Base-by-base conservation (phyloP, 768 basidiomycete species). In the Pulveroboletus ravenelii region DNA sequence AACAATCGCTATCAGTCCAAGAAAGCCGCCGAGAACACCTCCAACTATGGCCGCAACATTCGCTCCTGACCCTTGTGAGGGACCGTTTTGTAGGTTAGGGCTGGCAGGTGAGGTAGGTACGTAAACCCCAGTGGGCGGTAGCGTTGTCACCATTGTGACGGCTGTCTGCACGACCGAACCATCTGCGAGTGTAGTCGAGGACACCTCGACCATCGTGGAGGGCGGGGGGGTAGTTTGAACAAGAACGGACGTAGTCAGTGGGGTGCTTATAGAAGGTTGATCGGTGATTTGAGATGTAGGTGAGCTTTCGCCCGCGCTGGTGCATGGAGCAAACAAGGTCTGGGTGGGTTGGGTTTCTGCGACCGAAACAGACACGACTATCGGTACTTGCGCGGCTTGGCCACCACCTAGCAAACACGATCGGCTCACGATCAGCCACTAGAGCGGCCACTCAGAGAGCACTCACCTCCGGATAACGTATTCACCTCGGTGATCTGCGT, bases 21-120 rank as follows among this genome's bases (percentile, higher is more conserved):
- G 66, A 59, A 81, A 75, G 10, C 81, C 81, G 14, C 79, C 81
- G 6, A 80, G 61, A 7, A 73, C 74, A 31, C 81, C 78, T 13
- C 80, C 81, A 15, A 81, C 65, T 52, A 81, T 77, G 10, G 79
- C 72, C 2, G 66, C 77, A 5, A 79, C 47, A 43, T 73, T 57
- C 8, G 64, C 57, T 5, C 69, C 54, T 37, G 59, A 58, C 39
- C 51, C 55, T 52, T 41, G 51, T 15, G 57, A 55, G 20, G 29
- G n/a, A 43, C 46, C n/a, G 17, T 39, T 55, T 52, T 61, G 58
- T 20, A 51, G 42, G 38, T 41, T 45, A 18, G 68, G 55, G 43
- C 39, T 52, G 40, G 49, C 31, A 25, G 54, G 15, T 17, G 50
- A 53, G 34, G 52, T 58, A 23, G 54, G 57, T 25, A 63, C 57